Evolutionary conservation across 2,329 filamentous ascomycete species (phyloP), one percentile per base, ranked within the genome.

Genomic region (Calonectria pseudoreteaudii): DNA sequence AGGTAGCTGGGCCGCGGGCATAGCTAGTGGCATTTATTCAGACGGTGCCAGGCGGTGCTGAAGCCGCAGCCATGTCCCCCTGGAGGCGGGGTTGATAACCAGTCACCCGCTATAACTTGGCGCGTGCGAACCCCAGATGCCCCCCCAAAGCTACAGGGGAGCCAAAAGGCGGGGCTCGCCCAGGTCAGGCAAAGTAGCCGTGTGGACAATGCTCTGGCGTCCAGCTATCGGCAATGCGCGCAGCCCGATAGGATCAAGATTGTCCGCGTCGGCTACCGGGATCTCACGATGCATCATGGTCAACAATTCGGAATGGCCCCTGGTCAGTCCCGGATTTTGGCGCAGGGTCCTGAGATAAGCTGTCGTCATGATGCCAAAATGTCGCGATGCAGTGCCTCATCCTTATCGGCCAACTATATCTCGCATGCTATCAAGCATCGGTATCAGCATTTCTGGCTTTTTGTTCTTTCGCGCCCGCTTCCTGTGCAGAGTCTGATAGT

Each of bases 321-420:
- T 38, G 23, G 31, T 20, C 56, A 8, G 30, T 56, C 28, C 34
- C 34, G 36, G 23, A 62, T 41, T 41, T 18, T 10, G n/a, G 13
- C 56, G 7, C 56, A 38, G n/a, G 56, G 44, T 47, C 44, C n/a
- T 62, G 34, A 62, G 56, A 62, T 62, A 62, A 41, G 56, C 56
- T 34, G 16, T 38, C 20, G 50, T 20, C 50, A 30, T 30, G 28
- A 20, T 18, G 14, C 28, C 2, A 47, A n/a, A 47, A 13, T 23
- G 13, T 4, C 10, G 8, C n/a, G 44, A 47, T 47, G n/a, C 20
- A 13, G n/a, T 18, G 44, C 44, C n/a, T 11, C 10, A 23, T 47
- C 44, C 8, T 11, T 47, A 47, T 47, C 44, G 9, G 4, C 9
- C 8, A 9, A 7, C n/a, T 23, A 18, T n/a, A 47, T 23, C 44